These are phyloP conservation scores for Coniochaeta sp. DNA, from an alignment of 2,329 filamentous ascomycete genomes.

Conservation along the genomic window DNA sequence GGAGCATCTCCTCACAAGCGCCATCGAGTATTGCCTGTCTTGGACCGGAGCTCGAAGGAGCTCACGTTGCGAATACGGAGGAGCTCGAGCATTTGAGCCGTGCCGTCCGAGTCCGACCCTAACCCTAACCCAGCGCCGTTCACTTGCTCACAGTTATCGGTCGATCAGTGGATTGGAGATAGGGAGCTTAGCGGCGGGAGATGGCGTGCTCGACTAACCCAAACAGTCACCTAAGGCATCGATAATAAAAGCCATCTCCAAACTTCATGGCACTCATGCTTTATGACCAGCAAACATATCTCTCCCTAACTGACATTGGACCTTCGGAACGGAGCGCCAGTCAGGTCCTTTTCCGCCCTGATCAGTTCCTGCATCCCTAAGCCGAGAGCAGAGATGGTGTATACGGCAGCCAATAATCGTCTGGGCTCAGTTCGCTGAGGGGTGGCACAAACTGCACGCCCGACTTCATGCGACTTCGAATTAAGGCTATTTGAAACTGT, in stretches of 20 bases:
- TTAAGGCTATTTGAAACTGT: neutral
- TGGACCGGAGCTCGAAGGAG: no score
- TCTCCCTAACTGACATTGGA: neutral
- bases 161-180: neutral
- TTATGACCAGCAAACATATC: no score
- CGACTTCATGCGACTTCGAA: neutral
- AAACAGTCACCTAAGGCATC: neutral
- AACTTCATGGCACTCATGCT: neutral
- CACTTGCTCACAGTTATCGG: no score
- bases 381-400: neutral
- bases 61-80: no score
- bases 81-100: no score
- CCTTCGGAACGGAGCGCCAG: neutral
- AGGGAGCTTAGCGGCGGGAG: neutral
- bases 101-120: no score
- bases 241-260: neutral
- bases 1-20: neutral
- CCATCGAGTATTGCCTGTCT: neutral
- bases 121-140: neutral
- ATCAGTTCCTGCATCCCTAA: neutral
- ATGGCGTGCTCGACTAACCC: conserved; percentile 1
- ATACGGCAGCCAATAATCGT: neutral
- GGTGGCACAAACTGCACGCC: neutral
- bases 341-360: neutral
- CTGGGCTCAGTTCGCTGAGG: neutral